Conservation (phyloP, 768 basidiomycete species). For the Lactarius akahatsu region DNA sequence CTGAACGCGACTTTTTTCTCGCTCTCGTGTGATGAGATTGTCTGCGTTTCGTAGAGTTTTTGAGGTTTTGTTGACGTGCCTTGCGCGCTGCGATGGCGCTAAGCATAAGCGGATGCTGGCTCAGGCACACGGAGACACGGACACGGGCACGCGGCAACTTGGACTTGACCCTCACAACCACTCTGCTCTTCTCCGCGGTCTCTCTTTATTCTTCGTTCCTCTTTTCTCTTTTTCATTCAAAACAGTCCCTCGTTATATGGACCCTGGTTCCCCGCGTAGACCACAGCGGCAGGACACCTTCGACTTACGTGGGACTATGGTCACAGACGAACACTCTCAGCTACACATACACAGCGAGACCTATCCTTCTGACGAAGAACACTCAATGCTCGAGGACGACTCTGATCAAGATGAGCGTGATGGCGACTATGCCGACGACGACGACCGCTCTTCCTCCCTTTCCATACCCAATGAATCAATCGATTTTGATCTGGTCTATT, state of each 20-base stretch:
- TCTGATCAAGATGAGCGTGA: slow-evolving; percentile 73
- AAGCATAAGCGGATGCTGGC: slow-evolving; percentile 45
- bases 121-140: no score
- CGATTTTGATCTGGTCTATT: slow-evolving; percentile 90
- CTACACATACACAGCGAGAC: slow-evolving; percentile 51
- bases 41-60: slow-evolving; percentile 48
- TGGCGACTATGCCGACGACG: slow-evolving; percentile 67
- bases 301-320: slow-evolving; percentile 68
- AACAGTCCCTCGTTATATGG: slow-evolving; percentile 3
- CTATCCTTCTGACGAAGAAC: slow-evolving; percentile 66
- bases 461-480: slow-evolving; percentile 91
- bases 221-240: background rate
- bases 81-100: slow-evolving; percentile 74
- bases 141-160: background rate
- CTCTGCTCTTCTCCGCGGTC: background rate
- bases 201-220: slow-evolving; percentile 2
- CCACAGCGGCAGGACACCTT: slow-evolving; percentile 57
- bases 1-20: slow-evolving; percentile 35
- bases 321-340: slow-evolving; percentile 49
- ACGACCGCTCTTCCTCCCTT: slow-evolving; percentile 76
- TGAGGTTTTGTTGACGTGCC: slow-evolving; percentile 43
- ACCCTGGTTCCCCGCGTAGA: slow-evolving; percentile 16
- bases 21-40: slow-evolving; percentile 30
- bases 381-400: slow-evolving; percentile 84
- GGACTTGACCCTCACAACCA: slow-evolving; percentile 7